phyloP scores from a whole-genome alignment of 371 early-diverging fungal species.

The Haplosporangium sp. region DNA sequence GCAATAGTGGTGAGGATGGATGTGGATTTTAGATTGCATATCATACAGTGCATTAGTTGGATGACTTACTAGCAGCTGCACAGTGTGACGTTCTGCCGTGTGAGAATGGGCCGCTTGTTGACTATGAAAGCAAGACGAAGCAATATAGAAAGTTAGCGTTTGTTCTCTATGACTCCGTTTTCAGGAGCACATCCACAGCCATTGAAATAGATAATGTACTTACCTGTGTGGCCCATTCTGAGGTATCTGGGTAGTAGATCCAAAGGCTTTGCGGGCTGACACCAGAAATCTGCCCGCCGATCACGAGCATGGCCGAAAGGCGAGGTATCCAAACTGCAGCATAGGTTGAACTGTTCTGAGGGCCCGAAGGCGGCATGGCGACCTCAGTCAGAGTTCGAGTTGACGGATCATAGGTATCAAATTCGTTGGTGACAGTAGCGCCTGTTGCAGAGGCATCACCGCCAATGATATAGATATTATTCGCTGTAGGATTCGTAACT shows the following conservation, averaged over 20 bases:
- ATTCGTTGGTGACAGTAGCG: conserved; percentile 4
- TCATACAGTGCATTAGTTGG: not conserved
- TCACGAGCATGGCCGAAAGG: conserved; percentile 19
- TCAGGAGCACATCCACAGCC: not conserved
- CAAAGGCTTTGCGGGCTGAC: conserved; percentile 1
- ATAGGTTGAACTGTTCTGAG: conserved; percentile 25
- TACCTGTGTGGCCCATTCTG: conserved; percentile 45
- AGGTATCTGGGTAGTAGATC: conserved; percentile 12
- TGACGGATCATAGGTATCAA: conserved; percentile 17
- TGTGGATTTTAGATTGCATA: no score
- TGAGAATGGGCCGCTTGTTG: conserved; percentile 20
- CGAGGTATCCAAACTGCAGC: conserved; percentile 31
- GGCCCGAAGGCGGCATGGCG: conserved; percentile 8
- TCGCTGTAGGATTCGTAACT: conserved; percentile 15
- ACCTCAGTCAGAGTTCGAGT: conserved; percentile 14
- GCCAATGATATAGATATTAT: conserved; percentile 34
- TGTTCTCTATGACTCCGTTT: no score
- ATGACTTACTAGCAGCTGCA: conserved; percentile 39
- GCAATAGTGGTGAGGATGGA: not conserved
- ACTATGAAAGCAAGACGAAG: not conserved
- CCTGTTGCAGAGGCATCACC: conserved; percentile 22
- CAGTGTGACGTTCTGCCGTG: conserved; percentile 17
- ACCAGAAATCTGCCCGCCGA: conserved; percentile 13
- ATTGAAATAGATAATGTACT: not conserved
- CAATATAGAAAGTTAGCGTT: not conserved